Percentiles rank a stretch among this genome's conserved stretches.
Conservation (phyloP, 345 rosid genomes). For the Syzygium aromaticum region DNA sequence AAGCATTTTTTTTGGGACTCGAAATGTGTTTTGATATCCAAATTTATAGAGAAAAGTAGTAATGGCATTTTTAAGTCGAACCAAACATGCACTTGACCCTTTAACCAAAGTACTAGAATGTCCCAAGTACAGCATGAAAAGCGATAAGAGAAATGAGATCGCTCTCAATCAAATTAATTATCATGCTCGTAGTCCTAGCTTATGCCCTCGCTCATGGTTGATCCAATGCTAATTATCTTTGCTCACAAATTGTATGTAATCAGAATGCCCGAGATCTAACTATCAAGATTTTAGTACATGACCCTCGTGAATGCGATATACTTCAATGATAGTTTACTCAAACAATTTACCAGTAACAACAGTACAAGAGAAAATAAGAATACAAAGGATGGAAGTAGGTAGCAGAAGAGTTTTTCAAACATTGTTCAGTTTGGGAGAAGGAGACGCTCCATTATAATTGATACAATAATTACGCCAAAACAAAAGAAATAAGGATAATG, state of each 20-base stretch:
- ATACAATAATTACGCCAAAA: not conserved
- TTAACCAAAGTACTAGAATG: not conserved
- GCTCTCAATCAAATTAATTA: not conserved
- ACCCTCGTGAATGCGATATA: not conserved
- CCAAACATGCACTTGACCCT: not conserved
- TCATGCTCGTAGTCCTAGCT: not conserved
- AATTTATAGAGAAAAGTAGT: not conserved
- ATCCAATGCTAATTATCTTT: not conserved
- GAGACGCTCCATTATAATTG: too few species aligned
- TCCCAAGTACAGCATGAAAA: not conserved
- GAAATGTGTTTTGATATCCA: too few species aligned
- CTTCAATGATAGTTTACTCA: not conserved
- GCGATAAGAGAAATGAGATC: fast-evolving
- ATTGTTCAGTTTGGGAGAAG: too few species aligned
- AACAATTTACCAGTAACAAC: not conserved
- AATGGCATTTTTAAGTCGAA: not conserved
- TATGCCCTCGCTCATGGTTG: not conserved
- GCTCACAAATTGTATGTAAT: not conserved
- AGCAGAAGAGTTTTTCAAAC: too few species aligned
- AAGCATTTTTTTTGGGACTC: not conserved
- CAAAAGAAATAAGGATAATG: not conserved
- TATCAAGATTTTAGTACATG: not conserved
- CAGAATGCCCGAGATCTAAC: not conserved
- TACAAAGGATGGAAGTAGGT: too few species aligned
- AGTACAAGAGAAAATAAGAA: not conserved